A percentile compares a stretch with the other conserved stretches of the same genome.
Evolutionary conservation across 495 filamentous ascomycete species (phyloP).

Genomic region (Cercophora samala): DNA sequence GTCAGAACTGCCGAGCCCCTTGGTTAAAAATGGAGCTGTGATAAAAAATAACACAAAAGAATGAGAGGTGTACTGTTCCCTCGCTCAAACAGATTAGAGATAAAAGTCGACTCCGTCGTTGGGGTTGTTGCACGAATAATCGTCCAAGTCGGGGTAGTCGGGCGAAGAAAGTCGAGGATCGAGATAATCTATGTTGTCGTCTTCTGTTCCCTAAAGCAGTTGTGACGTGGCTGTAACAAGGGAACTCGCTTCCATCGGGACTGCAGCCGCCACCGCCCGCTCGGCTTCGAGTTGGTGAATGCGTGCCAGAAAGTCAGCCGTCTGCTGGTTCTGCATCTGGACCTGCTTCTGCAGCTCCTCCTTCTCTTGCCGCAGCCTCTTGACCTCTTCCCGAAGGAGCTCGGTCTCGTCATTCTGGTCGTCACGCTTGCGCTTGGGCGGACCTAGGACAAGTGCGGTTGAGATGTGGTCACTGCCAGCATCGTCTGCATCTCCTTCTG

Average conservation of each 20-base stretch:
- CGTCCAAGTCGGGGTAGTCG: neutral
- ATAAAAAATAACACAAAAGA: neutral
- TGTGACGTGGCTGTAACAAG: conserved; percentile 13
- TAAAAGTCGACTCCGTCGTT: neutral
- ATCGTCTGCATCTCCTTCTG: conserved; percentile 33
- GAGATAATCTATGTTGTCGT: neutral
- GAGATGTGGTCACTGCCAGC: conserved; percentile 30
- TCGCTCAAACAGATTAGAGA: neutral
- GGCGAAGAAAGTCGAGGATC: neutral
- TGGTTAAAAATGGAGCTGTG: neutral
- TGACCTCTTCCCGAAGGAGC: conserved; percentile 38
- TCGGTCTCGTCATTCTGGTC: conserved; percentile 25
- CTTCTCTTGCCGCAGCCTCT: conserved; percentile 39
- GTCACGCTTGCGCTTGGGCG: conserved; percentile 39
- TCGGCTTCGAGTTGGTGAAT: conserved; percentile 27
- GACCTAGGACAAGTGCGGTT: neutral
- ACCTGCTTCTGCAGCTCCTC: conserved; percentile 36
- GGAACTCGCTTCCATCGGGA: conserved; percentile 8
- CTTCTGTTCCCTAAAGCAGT: conserved; percentile 25
- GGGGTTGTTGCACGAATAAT: neutral
- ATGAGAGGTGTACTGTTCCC: neutral
- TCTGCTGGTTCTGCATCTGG: conserved; percentile 31
- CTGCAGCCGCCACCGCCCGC: neutral
- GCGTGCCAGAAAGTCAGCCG: conserved; percentile 30
- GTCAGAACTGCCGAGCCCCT: neutral